These are phyloP conservation scores for Cyberlindnera meyerae DNA, from an alignment of 805 yeast species.

Conservation along the genomic window DNA sequence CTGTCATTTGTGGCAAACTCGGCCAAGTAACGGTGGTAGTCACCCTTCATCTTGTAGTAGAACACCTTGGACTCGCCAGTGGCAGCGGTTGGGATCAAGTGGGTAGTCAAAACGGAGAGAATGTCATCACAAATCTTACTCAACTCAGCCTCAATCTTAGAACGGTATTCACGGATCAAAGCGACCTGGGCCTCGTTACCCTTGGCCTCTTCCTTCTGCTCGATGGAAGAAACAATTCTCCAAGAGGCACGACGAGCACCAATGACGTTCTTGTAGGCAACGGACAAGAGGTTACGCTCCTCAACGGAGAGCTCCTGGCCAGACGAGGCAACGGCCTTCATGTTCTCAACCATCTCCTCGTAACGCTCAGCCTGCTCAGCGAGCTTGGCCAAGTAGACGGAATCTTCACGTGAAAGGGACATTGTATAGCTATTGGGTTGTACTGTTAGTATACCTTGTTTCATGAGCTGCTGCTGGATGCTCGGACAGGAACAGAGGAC, in stretches of 20 bases:
- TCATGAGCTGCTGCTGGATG: no score
- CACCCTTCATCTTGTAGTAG: constrained; percentile 99
- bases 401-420: constrained; percentile 93
- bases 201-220: constrained; percentile 96
- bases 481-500: no score
- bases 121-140: constrained; percentile 93
- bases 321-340: constrained; percentile 95
- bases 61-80: constrained; percentile 97
- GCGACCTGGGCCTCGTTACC: constrained; percentile 88
- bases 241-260: constrained; percentile 99
- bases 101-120: constrained; percentile 78
- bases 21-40: constrained; percentile 97
- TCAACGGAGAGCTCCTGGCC: constrained; percentile 95
- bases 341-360: constrained; percentile 98
- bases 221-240: constrained; percentile 98
- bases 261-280: constrained; percentile 96
- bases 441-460: background rate
- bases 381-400: constrained; percentile 94
- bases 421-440: constrained; percentile 28
- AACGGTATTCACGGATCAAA: constrained; percentile 89
- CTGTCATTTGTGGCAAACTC: constrained; percentile 91
- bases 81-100: constrained; percentile 89
- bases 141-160: constrained; percentile 89
- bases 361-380: constrained; percentile 99
- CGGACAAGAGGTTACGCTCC: constrained; percentile 95